A percentile compares a stretch with the other conserved stretches of the same genome.
Evolutionary conservation across 2,329 filamentous ascomycete species (phyloP).

Genomic region (Colletotrichum spinosum): DNA sequence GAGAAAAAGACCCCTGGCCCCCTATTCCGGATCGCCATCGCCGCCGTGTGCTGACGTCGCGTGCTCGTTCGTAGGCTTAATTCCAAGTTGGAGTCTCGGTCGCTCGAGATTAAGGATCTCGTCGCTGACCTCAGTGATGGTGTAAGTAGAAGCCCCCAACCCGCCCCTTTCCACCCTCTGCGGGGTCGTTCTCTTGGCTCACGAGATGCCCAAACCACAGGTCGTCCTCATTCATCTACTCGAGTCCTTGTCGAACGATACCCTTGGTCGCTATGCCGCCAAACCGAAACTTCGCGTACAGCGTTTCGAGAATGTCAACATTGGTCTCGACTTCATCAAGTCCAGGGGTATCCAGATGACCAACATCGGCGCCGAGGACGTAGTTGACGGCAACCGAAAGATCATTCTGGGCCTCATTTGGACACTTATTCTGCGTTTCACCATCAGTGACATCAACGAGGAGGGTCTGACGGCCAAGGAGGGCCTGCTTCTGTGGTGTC

Average conservation of each 20-base stretch:
- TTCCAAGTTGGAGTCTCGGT: conserved; percentile 86
- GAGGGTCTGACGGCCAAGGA: conserved; percentile 98
- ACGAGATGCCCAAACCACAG: conserved; percentile 56
- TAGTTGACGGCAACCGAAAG: conserved; percentile 97
- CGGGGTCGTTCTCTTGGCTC: conserved; percentile 35
- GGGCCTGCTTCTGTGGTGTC: conserved; percentile 94
- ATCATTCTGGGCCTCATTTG: conserved; percentile 98
- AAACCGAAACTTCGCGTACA: conserved; percentile 97
- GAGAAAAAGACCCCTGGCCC: conserved; percentile 18
- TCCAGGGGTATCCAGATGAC: conserved; percentile 94
- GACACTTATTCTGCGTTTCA: conserved; percentile 97
- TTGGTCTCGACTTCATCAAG: conserved; percentile 93
- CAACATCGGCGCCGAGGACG: conserved; percentile 97
- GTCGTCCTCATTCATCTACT: conserved; percentile 96
- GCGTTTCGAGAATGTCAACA: conserved; percentile 97
- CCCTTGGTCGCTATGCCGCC: conserved; percentile 94
- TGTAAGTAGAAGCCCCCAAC: conserved; percentile 65
- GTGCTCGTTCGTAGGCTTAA: conserved; percentile 76
- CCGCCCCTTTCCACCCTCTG: conserved; percentile 20
- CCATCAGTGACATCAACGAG: conserved; percentile 98
- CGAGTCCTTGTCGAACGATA: conserved; percentile 94
- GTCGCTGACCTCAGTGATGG: conserved; percentile 93
- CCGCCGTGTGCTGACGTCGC: conserved; percentile 34
- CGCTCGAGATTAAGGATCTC: conserved; percentile 86
- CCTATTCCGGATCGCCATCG: neutral